Evolutionary conservation across 2,329 filamentous ascomycete species (phyloP).

Genomic region (Penicillium glabrum): DNA sequence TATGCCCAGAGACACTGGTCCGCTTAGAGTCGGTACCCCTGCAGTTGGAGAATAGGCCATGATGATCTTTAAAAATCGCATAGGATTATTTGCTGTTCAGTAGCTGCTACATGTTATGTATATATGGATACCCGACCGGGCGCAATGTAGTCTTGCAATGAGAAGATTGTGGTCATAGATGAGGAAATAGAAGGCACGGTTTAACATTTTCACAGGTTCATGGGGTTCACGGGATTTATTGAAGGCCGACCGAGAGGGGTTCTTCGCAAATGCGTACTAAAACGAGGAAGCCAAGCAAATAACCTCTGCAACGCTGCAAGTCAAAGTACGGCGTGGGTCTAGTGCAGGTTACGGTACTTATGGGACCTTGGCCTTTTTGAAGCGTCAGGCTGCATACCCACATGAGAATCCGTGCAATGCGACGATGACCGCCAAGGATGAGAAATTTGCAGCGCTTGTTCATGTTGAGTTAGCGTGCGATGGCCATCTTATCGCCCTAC

Average conservation of each 20-base stretch:
- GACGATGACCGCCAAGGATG: neutral
- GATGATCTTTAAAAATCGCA: neutral
- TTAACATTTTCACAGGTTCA: neutral
- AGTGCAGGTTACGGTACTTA: neutral
- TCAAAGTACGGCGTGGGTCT: neutral
- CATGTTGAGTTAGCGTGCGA: neutral
- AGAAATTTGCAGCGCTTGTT: neutral
- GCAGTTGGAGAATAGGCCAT: neutral
- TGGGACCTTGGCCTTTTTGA: neutral
- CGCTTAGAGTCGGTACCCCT: slow-evolving; percentile 7
- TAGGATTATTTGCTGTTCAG: neutral
- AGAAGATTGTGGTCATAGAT: neutral
- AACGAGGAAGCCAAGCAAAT: neutral
- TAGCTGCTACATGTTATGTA: neutral
- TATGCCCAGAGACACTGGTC: neutral
- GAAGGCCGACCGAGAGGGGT: neutral
- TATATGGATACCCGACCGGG: neutral
- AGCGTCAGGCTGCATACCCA: neutral
- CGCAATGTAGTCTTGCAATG: neutral
- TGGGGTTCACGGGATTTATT: neutral
- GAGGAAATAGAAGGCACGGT: neutral
- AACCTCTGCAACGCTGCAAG: neutral
- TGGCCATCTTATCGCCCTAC: neutral
- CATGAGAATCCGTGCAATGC: neutral
- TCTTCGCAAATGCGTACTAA: neutral